Percentiles rank a stretch among this genome's conserved stretches.
phyloP scores from a whole-genome alignment of 257 asterid genomes.

The Nyctanthes arbortristis region DNA sequence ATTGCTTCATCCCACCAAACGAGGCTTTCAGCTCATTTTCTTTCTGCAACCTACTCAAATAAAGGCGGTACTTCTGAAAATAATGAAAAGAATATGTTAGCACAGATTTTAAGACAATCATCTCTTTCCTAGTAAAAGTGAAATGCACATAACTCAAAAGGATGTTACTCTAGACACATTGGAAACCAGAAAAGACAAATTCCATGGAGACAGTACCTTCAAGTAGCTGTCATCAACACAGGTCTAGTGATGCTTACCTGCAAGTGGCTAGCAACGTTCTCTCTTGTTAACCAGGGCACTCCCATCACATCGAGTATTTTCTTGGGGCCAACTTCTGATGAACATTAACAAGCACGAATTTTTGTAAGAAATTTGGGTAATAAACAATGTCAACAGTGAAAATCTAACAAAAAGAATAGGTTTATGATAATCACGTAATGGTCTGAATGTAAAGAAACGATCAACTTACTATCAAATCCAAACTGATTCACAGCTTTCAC shows the following conservation, averaged over 20 bases:
- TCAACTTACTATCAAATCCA: constrained; percentile 65
- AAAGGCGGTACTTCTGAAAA: constrained; percentile 85
- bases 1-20: constrained; percentile 39
- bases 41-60: constrained; percentile 74
- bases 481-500: constrained; percentile 63
- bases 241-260: constrained; percentile 49
- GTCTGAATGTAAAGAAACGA: not conserved
- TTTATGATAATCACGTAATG: not conserved
- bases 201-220: not conserved
- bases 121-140: not conserved
- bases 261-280: constrained; percentile 90
- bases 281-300: constrained; percentile 85
- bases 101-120: not conserved
- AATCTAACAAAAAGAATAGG: not conserved
- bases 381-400: not conserved
- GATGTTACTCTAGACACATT: not conserved
- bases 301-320: constrained; percentile 89
- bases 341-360: constrained; percentile 12
- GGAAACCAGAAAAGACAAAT: not conserved
- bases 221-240: not conserved
- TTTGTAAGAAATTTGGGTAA: not conserved
- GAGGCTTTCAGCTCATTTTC: constrained; percentile 56
- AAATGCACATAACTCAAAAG: not conserved
- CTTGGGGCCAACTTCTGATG: constrained; percentile 89
- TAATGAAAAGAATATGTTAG: constrained; percentile 21